Evolutionary conservation across 139 green algal species (phyloP), one percentile per base, ranked within the genome.

Genomic region (Micractinium sp.): DNA sequence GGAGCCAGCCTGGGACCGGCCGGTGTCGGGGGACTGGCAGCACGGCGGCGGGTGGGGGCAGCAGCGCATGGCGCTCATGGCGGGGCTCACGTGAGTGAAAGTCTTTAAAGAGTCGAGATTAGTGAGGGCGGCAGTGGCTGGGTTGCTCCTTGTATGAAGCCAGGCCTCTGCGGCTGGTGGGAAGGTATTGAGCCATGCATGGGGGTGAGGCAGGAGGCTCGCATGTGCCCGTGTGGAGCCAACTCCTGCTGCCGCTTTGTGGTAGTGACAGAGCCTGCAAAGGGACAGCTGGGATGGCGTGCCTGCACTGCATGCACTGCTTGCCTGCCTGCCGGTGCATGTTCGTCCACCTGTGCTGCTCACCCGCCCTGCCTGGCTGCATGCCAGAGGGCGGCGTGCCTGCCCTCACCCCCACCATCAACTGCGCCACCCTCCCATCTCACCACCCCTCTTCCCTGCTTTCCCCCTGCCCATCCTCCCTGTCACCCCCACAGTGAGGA

Each of bases 41-140:
- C 27, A 79, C 4, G 90, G 90, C 56, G 90, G 90, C 71, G 90
- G 90, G 18, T 92, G 90, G 90, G 90, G 90, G 39, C 78, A 89
- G 69, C 35, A 78, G 88, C 85, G 56, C 36, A 86, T 89, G 61
- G 66, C 79, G 35, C 85, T 92, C 13, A 85, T 92, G 33, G 60
- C 82, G n/a, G 87, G 83, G 39, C 63, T 92, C 38, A n/a, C 5
- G 78, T 91, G 89, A 88, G 85, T 82, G n/a, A n/a, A n/a, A n/a
- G n/a, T n/a, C n/a, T n/a, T n/a, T n/a, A n/a, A n/a, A n/a, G 60
- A n/a, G 15, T 22, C 5, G 22, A 36, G 60, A 29, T n/a, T n/a
- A n/a, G n/a, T n/a, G 77, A 63, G 36, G 56, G 25, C 56, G 38
- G 38, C 22, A 20, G 9, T 75, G 81, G 60, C 33, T 36, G n/a